Base-by-base conservation (phyloP, 768 basidiomycete species). In the Boletus huronensis region DNA sequence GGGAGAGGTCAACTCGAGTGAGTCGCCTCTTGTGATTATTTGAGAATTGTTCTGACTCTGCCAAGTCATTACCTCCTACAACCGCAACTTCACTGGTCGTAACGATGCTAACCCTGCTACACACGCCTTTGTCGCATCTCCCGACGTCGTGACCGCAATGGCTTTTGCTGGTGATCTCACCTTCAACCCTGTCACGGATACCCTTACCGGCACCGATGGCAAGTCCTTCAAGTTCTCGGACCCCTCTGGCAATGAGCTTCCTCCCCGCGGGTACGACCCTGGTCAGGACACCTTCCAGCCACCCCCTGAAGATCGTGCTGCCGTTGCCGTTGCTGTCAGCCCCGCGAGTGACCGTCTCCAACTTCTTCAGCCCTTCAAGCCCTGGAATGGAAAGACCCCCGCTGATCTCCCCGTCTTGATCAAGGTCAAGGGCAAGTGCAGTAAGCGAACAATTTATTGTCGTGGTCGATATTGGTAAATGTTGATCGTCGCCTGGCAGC, bases 81-180 rank as follows among this genome's bases (percentile, higher is more conserved):
- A 99, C 86, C 95, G 97, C 72, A 99, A 99, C 87, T 99, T 99
- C 80, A 98, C 97, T 62, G 97, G 96, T 54, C 93, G 97, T 70
- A 99, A 99, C 74, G 97, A 98, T 67, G 95, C 97, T 64, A 98
- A 99, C 84, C 94, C 96, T 21, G 94, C 94, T 58, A 99, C 97
- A 31, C 97, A 98, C 74, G 91, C 93, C 46, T 96, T 95, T 68
- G 93, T 96, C 66, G 87, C 93, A 38, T 93, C 93, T 32, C 93
- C 91, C 40, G 91, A 97, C 66, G 77, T 99, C 70, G 96, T 98
- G 71, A 98, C 96, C 61, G 97, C 97, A 56, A 87, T 99, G 81
- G 84, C 90, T 54, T 98, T 97, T 74, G 93, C 91, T 56, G 97
- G 97, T 54, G 79, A 83, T 58, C 88, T 99, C 64, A 84, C 89